Conservation (phyloP, 2,329 filamentous ascomycete genomes). For the Teratosphaeria zuluensis region DNA sequence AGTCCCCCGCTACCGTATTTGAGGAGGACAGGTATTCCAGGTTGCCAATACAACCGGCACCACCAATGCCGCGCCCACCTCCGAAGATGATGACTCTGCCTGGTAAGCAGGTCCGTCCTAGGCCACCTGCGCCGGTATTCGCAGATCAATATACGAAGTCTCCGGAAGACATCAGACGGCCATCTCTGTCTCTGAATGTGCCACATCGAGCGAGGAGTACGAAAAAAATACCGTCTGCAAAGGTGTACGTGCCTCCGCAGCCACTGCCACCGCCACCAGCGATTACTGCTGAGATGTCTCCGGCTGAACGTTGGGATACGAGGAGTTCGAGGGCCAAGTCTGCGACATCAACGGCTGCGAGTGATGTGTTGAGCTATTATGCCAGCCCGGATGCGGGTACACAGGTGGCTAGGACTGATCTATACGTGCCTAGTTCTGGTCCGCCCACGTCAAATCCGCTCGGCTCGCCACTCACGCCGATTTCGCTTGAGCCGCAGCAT, state of each 20-base stretch:
- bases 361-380: constrained; percentile 22
- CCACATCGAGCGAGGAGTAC: constrained; percentile 8
- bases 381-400: constrained; percentile 18
- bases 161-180: constrained; percentile 9
- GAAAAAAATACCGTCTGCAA: constrained; percentile 5
- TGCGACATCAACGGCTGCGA: constrained; percentile 5
- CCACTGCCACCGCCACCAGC: constrained; percentile 5
- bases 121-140: constrained; percentile 1
- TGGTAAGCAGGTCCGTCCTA: neutral
- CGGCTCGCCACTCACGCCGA: constrained; percentile 11
- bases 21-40: constrained; percentile 21
- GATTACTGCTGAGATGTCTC: neutral
- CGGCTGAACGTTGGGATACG: neutral
- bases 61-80: constrained; percentile 6
- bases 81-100: constrained; percentile 1
- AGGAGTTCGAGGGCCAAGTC: constrained; percentile 4
- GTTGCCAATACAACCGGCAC: neutral
- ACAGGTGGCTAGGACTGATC: neutral
- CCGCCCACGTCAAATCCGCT: neutral
- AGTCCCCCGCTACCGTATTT: constrained; percentile 21
- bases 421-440: neutral
- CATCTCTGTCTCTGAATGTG: constrained; percentile 16
- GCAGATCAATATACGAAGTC: constrained; percentile 8
- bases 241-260: neutral
- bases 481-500: constrained; percentile 15